Evolutionary conservation across 192 early-diverging fungal species (phyloP).

Genomic region (Umbelopsis vinacea): DNA sequence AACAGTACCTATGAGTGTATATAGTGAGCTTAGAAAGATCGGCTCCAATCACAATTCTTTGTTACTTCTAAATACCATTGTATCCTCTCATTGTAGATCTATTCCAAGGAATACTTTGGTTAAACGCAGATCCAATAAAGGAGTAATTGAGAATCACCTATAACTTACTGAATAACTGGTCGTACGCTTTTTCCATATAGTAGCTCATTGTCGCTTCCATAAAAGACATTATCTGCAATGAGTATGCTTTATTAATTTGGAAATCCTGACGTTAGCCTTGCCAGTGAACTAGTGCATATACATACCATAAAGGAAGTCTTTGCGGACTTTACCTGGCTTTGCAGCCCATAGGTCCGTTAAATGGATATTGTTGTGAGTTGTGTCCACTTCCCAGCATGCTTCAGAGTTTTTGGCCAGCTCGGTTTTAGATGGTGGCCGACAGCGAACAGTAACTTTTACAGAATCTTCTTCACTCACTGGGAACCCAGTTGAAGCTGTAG

Average conservation of each 20-base stretch:
- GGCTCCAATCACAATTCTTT: neutral
- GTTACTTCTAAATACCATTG: slow-evolving; percentile 66
- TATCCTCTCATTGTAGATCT: slow-evolving; percentile 84
- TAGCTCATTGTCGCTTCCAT: slow-evolving; percentile 57
- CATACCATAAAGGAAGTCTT: slow-evolving; percentile 50
- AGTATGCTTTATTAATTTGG: neutral
- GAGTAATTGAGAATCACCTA: neutral
- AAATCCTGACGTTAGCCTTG: neutral
- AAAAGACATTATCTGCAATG: slow-evolving; percentile 52
- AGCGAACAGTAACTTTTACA: slow-evolving; percentile 75
- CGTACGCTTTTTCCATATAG: slow-evolving; percentile 52
- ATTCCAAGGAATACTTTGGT: neutral
- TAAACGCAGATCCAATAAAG: neutral
- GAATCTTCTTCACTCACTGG: slow-evolving; percentile 35
- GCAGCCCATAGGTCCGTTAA: slow-evolving; percentile 42
- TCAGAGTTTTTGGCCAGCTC: slow-evolving; percentile 57
- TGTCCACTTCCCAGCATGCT: slow-evolving; percentile 42
- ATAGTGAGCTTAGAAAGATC: neutral
- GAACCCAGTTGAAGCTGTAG: neutral
- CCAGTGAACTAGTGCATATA: neutral
- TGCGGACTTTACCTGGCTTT: slow-evolving; percentile 25
- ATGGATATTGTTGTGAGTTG: slow-evolving; percentile 27
- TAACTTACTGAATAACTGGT: slow-evolving; percentile 34
- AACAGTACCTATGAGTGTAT: slow-evolving; percentile 70
- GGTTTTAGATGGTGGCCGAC: slow-evolving; percentile 67